A percentile compares a stretch with the other conserved stretches of the same genome.
Conservation (phyloP, 768 basidiomycete species). For the Strobilomyces confusus region DNA sequence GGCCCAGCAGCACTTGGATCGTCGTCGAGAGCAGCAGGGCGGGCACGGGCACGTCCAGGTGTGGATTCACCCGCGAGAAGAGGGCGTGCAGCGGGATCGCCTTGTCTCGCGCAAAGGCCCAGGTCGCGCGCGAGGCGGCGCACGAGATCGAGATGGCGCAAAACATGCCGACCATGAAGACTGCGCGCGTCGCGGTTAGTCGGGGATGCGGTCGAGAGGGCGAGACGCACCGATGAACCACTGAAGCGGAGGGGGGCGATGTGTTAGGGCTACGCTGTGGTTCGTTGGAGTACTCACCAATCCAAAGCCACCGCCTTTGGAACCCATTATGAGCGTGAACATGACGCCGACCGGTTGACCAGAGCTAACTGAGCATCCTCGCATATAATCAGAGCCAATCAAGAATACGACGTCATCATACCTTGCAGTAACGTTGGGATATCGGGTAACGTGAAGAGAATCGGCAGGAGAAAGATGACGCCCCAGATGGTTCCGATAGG, state of each 20-base stretch:
- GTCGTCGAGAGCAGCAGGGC: conserved; percentile 55
- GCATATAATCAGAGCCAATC: neutral
- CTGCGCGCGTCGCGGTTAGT: conserved; percentile 17
- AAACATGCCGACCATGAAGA: conserved; percentile 55
- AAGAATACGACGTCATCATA: conserved; percentile 19
- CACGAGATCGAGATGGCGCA: conserved; percentile 65
- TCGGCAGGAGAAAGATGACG: conserved; percentile 54
- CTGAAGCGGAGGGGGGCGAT: conserved; percentile 12
- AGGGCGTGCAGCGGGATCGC: conserved; percentile 52
- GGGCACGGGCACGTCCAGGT: conserved; percentile 51
- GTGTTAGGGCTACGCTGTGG: neutral
- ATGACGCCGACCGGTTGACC: conserved; percentile 64
- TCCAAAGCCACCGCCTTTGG: conserved; percentile 57
- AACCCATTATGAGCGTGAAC: conserved; percentile 61
- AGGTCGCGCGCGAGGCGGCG: conserved; percentile 65
- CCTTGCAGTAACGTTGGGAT: conserved; percentile 49
- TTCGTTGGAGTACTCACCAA: conserved; percentile 35
- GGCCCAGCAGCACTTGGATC: conserved; percentile 56
- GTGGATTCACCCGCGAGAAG: conserved; percentile 45
- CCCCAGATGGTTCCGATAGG: conserved; percentile 51
- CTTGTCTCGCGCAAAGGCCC: conserved; percentile 67
- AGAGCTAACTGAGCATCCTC: conserved; percentile 41
- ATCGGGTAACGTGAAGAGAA: conserved; percentile 63
- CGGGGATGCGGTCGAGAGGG: too few relatives aligned
- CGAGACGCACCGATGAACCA: conserved; percentile 40